Percentiles rank a stretch among this genome's conserved stretches.
phyloP scores from a whole-genome alignment of 371 early-diverging fungal genomes.

The Lichtheimia ramosa region DNA sequence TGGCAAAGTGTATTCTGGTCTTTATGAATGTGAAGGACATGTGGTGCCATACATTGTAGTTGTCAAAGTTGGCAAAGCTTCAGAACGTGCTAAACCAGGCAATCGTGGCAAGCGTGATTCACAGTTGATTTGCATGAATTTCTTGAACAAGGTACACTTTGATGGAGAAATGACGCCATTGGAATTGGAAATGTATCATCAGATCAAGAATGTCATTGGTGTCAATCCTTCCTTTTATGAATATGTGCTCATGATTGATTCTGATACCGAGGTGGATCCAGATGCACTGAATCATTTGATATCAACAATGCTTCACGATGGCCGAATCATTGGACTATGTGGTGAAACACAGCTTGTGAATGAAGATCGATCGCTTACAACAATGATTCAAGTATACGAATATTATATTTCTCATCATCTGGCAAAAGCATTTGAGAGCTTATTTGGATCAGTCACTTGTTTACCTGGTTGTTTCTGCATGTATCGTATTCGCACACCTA shows the following conservation, averaged over 20 bases:
- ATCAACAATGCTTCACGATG: constrained; percentile 86
- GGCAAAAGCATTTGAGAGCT: constrained; percentile 98
- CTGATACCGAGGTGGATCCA: constrained; percentile 88
- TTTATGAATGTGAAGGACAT: constrained; percentile 90
- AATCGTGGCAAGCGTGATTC: constrained; percentile 99
- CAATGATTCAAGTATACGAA: constrained; percentile 98
- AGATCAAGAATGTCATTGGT: constrained; percentile 91
- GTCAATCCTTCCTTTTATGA: constrained; percentile 89
- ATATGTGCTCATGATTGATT: constrained; percentile 93
- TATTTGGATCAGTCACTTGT: constrained; percentile 98
- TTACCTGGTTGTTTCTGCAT: constrained; percentile 96
- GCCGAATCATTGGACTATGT: constrained; percentile 88
- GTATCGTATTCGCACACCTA: constrained; percentile 88
- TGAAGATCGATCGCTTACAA: constrained; percentile 88
- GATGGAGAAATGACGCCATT: constrained; percentile 89
- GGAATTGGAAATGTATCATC: constrained; percentile 92
- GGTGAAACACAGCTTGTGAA: constrained; percentile 93
- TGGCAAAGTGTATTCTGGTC: constrained; percentile 98
- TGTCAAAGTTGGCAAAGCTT: constrained; percentile 89
- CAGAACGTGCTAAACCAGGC: constrained; percentile 85
- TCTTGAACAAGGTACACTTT: constrained; percentile 97
- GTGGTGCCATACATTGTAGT: constrained; percentile 94
- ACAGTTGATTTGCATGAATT: constrained; percentile 98
- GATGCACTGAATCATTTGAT: constrained; percentile 88
- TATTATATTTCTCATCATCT: constrained; percentile 99